phyloP scores from a whole-genome alignment of 1,139 yeast species.

The Pichia sp. region DNA sequence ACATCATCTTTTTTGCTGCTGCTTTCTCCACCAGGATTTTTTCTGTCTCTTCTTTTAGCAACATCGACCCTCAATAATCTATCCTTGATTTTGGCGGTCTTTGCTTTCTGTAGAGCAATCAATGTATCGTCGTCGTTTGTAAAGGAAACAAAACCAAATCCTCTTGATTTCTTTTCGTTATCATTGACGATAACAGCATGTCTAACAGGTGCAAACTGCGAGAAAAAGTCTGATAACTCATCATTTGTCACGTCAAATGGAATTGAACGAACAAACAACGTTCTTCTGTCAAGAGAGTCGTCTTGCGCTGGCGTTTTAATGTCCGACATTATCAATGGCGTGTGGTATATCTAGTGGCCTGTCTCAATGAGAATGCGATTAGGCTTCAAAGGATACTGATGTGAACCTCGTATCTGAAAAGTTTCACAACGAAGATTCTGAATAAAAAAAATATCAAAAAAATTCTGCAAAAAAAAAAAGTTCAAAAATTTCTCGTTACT shows the following conservation, averaged over 20 bases:
- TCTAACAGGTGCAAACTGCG: slow-evolving; percentile 90
- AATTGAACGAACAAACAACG: slow-evolving; percentile 77
- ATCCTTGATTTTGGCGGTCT: slow-evolving; percentile 58
- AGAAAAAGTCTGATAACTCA: slow-evolving; percentile 74
- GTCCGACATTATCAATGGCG: slow-evolving; percentile 8
- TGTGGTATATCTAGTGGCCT: no score
- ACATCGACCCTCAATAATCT: slow-evolving; percentile 72
- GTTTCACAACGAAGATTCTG: slow-evolving; percentile 1
- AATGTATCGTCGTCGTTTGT: slow-evolving; percentile 80
- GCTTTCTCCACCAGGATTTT: slow-evolving; percentile 1
- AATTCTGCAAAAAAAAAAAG: neutral
- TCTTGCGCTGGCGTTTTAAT: neutral
- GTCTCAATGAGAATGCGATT: no score
- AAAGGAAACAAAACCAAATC: slow-evolving; percentile 95
- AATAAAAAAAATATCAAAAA: neutral
- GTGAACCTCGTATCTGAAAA: neutral
- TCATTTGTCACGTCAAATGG: slow-evolving; percentile 81
- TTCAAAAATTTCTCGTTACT: neutral
- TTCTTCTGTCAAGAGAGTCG: slow-evolving; percentile 48
- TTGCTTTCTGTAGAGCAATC: slow-evolving; percentile 63
- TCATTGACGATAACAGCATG: slow-evolving; percentile 93
- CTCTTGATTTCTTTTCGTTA: slow-evolving; percentile 68
- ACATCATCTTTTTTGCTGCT: slow-evolving; percentile 4
- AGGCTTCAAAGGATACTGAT: no score
- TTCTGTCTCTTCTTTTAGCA: slow-evolving; percentile 88